Conservation (phyloP, 108 stramenopile species). For the Conticribra weissflogii region DNA sequence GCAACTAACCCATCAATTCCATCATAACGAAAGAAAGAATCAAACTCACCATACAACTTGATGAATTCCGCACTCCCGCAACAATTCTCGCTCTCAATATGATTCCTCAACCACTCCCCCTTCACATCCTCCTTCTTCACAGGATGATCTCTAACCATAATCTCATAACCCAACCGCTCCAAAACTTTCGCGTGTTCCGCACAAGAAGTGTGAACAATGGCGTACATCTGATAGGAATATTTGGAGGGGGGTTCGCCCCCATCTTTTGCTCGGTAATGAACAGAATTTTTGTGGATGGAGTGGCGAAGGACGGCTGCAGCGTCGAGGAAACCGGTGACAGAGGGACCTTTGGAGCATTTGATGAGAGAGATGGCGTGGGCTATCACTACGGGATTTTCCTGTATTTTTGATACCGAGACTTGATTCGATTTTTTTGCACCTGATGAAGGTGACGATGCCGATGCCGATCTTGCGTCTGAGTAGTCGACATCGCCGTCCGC, state of each 20-base stretch:
- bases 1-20: background rate
- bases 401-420: background rate
- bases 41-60: slow-evolving; percentile 55
- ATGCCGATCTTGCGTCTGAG: too few species aligned
- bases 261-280: slow-evolving; percentile 8
- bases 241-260: slow-evolving; percentile 3
- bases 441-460: background rate
- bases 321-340: slow-evolving; percentile 60
- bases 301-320: slow-evolving; percentile 60
- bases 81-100: slow-evolving; percentile 69
- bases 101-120: slow-evolving; percentile 51
- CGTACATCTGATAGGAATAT: slow-evolving; percentile 71
- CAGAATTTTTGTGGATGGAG: slow-evolving; percentile 65
- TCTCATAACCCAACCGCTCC: slow-evolving; percentile 25
- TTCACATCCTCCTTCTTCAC: slow-evolving; percentile 30
- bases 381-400: slow-evolving; percentile 12
- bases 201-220: slow-evolving; percentile 55
- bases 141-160: slow-evolving; percentile 32
- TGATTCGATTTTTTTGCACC: too few species aligned
- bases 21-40: background rate
- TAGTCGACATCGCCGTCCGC: background rate
- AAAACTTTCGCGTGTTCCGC: slow-evolving; percentile 15
- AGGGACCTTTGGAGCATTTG: slow-evolving; percentile 57
- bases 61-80: slow-evolving; percentile 74
- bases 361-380: slow-evolving; percentile 78